Conservation (phyloP, 768 basidiomycete genomes). For the Agaricus blazei region DNA sequence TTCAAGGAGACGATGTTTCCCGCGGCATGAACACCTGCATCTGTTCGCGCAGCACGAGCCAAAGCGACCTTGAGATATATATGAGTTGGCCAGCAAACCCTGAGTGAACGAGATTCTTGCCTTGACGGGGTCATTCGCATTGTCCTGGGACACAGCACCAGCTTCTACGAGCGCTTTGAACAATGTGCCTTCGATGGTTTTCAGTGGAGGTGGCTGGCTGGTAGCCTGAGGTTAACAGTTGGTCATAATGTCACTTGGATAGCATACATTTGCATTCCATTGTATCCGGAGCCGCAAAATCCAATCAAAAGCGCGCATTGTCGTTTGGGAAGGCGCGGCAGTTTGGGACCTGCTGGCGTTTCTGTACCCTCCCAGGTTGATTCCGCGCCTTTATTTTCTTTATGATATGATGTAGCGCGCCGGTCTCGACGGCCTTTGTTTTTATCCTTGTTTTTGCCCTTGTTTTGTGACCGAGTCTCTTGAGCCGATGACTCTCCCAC, state of each 20-base stretch:
- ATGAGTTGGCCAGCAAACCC: not conserved
- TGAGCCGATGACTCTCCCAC: not conserved
- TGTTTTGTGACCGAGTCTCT: slow-evolving; percentile 27
- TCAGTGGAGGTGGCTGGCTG: slow-evolving; percentile 63
- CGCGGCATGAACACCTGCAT: slow-evolving; percentile 96
- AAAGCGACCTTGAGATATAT: slow-evolving; percentile 60
- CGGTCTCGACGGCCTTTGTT: slow-evolving; percentile 38
- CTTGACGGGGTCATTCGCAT: slow-evolving; percentile 86
- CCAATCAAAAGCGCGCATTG: slow-evolving; percentile 83
- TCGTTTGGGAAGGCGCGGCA: slow-evolving; percentile 71
- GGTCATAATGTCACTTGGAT: not conserved
- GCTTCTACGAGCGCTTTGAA: slow-evolving; percentile 86
- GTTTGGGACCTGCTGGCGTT: slow-evolving; percentile 32
- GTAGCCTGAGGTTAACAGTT: not conserved
- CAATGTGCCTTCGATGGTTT: slow-evolving; percentile 86
- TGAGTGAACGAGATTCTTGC: slow-evolving; percentile 28
- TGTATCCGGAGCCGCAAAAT: slow-evolving; percentile 88
- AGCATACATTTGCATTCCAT: slow-evolving; percentile 93
- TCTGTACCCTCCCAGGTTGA: slow-evolving; percentile 15
- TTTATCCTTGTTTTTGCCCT: slow-evolving; percentile 18
- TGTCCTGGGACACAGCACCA: slow-evolving; percentile 93
- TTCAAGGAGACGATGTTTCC: slow-evolving; percentile 92
- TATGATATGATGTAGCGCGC: slow-evolving; percentile 35
- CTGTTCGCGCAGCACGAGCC: slow-evolving; percentile 88
- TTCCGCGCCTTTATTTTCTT: slow-evolving; percentile 18